Evolutionary conservation across 1,139 yeast genomes (phyloP), one percentile per base, ranked within the genome.

Genomic region (Suhomyces ambrosiae): DNA sequence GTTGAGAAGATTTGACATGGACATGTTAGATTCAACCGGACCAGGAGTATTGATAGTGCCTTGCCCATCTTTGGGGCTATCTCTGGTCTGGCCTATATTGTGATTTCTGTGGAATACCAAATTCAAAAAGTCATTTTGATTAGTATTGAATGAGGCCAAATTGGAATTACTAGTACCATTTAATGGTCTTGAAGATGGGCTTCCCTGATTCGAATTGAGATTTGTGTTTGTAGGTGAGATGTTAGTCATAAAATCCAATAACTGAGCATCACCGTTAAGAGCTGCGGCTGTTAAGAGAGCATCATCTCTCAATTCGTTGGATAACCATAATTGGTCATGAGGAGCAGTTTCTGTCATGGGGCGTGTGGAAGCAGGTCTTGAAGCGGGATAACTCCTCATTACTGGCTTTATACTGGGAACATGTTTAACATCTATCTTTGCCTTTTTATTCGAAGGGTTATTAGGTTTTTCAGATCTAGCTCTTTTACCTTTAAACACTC

Each of bases 211-310:
- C 27, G 49, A 42, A 14, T 37, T 43, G 35, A 27, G 30, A 36
- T 16, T 24, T 30, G 27, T 45, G 45, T 33, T 56, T 41, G 45
- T 52, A 33, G 57, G 49, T 9, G 60, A 47, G 22, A 59, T 54
- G 29, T 53, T 57, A 40, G 68, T 70, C 63, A 76, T 70, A 50
- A 79, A 65, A 40, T 80, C 85, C 12, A 79, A 60, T 41, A 77
- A 74, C 40, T 77, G 80, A 0, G 79, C 69, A 44, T 79, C 82
- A 22, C 82, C 84, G 44, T 81, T 81, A 33, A 82, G 65, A 0
- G 88, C 88, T 7, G 87, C 85, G 0, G 88, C 88, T 0, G 89
- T 82, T 41, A 83, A 63, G 23, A 83, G 58, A 0, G 88, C 89
- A 50, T 83, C 89, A 47, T 82, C 87, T 40, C 84, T 60, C 32